Conservation (phyloP, 768 basidiomycete species). For the Boletus subcaerulescens region DNA sequence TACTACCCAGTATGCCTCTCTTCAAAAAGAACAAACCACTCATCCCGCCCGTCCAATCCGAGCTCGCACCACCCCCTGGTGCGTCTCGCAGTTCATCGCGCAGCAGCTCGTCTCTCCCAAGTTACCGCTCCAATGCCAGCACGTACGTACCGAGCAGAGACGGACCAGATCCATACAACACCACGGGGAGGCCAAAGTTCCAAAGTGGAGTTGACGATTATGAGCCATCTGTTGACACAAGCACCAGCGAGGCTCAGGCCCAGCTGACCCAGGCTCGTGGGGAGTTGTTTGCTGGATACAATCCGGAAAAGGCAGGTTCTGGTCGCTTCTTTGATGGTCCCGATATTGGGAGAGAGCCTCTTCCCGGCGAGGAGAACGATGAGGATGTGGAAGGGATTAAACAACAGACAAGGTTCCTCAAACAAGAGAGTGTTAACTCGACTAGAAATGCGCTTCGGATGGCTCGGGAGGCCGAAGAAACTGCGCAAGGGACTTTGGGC, state of each 20-base stretch:
- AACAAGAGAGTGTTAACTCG: slow-evolving; percentile 88
- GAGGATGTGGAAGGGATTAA: slow-evolving; percentile 96
- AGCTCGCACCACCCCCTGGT: slow-evolving; percentile 25
- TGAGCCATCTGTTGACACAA: slow-evolving; percentile 12
- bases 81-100: slow-evolving; percentile 30
- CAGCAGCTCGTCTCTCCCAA: slow-evolving; percentile 39
- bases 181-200: slow-evolving; percentile 24
- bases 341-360: slow-evolving; percentile 40
- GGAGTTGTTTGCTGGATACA: slow-evolving; percentile 75
- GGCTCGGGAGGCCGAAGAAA: slow-evolving; percentile 96
- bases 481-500: slow-evolving; percentile 77
- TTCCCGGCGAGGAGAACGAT: slow-evolving; percentile 71
- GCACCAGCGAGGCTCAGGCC: slow-evolving; percentile 31
- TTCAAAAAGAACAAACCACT: slow-evolving; percentile 62
- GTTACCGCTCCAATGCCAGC: slow-evolving; percentile 49
- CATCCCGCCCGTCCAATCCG: slow-evolving; percentile 64
- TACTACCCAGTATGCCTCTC: slow-evolving; percentile 22
- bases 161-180: slow-evolving; percentile 51
- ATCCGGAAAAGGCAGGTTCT: slow-evolving; percentile 54
- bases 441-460: slow-evolving; percentile 90
- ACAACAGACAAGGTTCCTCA: slow-evolving; percentile 80
- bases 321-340: slow-evolving; percentile 73
- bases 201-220: slow-evolving; percentile 27
- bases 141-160: slow-evolving; percentile 72
- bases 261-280: slow-evolving; percentile 64